Base-by-base conservation (phyloP, 2,329 filamentous ascomycete species). In the Fusarium globosum region DNA sequence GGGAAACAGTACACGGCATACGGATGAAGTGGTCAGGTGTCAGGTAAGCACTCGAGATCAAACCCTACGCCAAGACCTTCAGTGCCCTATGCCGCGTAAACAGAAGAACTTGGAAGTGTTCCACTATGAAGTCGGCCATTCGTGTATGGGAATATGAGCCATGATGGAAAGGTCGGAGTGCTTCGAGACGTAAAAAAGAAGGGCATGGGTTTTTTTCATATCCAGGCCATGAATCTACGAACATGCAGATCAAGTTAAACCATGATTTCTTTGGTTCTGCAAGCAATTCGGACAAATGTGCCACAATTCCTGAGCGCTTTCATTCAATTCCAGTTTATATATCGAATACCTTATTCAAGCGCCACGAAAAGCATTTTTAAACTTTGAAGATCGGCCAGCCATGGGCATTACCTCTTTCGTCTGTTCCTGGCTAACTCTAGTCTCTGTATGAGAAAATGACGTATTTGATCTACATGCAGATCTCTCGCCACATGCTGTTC, bases 41-140 rank as follows among this genome's bases (percentile, higher is more conserved):
- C 4, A 63, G 39, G 18, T 51, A 72, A 20, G 64, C 53, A 15
- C 26, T 60, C 4, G 59, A 58, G 26, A 38, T 63, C 57, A 6
- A 68, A 72, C 20, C 49, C 58, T 35, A 45, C 61, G 7, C n/a
- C 16, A 3, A 4, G 6, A 15, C 15, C 12, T 26, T 9, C 8
- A 13, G 7, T 45, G 18, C 18, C 18, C 5, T n/a, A 15, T n/a
- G 5, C 3, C 9, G 21, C 2, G 39, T 15, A 4, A 14, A 6
- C 6, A 42, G 6, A n/a, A n/a, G 14, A 11, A 21, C 8, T 11
- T n/a, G 14, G 39, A 42, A n/a, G 6, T 3, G 21, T 15, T n/a
- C 1, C 0, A 6, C 39, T 6, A 10, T n/a, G 14, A 14, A 15
- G 5, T 14, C 10, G 14, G 39, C 21, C 21, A 28, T 6, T 36